Base-by-base conservation (phyloP, 2,329 filamentous ascomycete species). In the Paradendryphiella salina region DNA sequence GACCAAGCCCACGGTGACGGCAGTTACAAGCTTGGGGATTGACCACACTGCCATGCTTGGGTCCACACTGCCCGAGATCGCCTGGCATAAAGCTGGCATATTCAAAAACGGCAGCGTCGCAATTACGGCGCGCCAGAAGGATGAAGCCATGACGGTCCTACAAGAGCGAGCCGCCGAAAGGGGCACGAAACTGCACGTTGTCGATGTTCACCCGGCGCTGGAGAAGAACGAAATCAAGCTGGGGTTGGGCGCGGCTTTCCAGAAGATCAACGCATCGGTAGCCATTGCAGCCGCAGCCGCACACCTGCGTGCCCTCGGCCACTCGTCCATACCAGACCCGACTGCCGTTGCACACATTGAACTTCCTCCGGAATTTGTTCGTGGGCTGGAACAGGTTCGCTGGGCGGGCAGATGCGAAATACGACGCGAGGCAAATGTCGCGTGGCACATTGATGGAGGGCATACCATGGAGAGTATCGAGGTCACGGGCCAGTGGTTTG, bases 81-180 rank as follows among this genome's bases (percentile, higher is more conserved):
- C 91, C 3, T 96, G 91, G 92, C 89, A 96, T 70, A 96, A 96
- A 73, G 87, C 86, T 5, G 92, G 92, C 1, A 89, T 96, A 36
- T 87, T 95, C 70, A 96, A 95, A 71, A 43, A 73, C 0, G 83
- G 82, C 0, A 80, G 81, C 4, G 79, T 80, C 18, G 84, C 82
- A 1, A 89, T 88, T 54, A 86, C 86, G 0, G 81, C 81, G 2
- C 77, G 78, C 0, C 85, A 88, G 57, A 74, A 77, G 26, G 72
- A 77, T 3, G 73, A 73, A 15, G 84, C 84, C 1, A 73, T 84
- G 49, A 67, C 76, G 5, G 84, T 87, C 0, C 67, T 88, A 15
- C 69, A 71, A n/a, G 69, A 83, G 40, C 79, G 82, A 40, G 83
- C 83, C 7, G 67, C 68, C 5, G 82, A 82, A 36, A 79, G 75